Conservation (phyloP, 2,329 filamentous ascomycete species). For the Parascedosporium putredinis region DNA sequence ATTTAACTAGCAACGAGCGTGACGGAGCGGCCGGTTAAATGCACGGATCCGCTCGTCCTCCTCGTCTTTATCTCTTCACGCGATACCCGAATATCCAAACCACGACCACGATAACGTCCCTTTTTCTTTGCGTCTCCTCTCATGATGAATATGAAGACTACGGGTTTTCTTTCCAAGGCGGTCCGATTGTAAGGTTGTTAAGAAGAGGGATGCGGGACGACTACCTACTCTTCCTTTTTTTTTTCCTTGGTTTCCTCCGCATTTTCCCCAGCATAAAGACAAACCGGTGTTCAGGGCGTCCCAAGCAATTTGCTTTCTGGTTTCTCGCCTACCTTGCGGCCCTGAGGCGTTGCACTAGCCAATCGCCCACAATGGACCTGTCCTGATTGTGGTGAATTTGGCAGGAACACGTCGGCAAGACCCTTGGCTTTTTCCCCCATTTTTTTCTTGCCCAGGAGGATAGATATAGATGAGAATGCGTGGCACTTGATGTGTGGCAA, state of each 20-base stretch:
- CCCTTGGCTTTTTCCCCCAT: no score
- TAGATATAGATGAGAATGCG: no score
- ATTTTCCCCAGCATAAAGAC: constrained; percentile 7
- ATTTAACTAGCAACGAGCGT: constrained; percentile 33
- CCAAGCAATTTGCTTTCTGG: constrained; percentile 1
- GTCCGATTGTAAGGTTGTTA: neutral
- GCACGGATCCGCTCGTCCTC: no score
- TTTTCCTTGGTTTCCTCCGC: no score
- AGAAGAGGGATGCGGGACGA: constrained; percentile 2
- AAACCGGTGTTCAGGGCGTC: constrained; percentile 7
- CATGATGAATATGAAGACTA: constrained; percentile 4
- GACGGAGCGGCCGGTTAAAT: no score
- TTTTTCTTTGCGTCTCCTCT: neutral
- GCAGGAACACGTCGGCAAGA: no score
- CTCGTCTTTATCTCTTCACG: no score
- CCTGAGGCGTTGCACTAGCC: neutral
- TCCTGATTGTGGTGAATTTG: no score
- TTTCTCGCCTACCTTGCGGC: neutral
- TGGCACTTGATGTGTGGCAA: constrained; percentile 1
- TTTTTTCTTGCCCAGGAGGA: no score
- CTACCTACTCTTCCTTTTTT: no score
- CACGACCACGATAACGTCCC: neutral
- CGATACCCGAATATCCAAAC: no score
- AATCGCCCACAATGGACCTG: no score
- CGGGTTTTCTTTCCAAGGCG: neutral